These are phyloP conservation scores for Hortaea werneckii DNA, from an alignment of 2,329 filamentous ascomycete species.

Conservation along the genomic window DNA sequence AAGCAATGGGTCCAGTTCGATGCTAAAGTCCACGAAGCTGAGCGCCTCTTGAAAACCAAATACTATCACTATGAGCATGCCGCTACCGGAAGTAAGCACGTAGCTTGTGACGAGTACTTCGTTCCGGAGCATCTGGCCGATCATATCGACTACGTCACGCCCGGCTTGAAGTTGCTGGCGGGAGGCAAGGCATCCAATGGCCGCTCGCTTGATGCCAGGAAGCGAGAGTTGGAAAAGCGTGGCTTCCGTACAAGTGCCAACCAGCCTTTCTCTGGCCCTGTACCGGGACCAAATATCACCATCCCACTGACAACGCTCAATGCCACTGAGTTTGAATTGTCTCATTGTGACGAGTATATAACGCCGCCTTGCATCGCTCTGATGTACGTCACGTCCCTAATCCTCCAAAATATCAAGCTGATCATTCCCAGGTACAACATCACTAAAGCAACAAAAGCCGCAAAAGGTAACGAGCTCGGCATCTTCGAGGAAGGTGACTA, in stretches of 20 bases:
- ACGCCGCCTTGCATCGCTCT: conserved; percentile 33
- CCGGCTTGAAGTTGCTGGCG: conserved; percentile 40
- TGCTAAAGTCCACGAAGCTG: conserved; percentile 29
- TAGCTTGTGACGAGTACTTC: conserved; percentile 38
- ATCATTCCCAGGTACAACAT: conserved; percentile 32
- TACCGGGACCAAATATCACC: conserved; percentile 1
- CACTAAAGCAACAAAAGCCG: conserved; percentile 25
- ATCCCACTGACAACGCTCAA: background rate
- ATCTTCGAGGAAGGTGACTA: conserved; percentile 38
- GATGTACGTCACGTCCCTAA: background rate
- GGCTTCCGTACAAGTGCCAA: background rate
- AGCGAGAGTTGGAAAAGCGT: conserved; percentile 10
- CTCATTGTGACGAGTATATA: conserved; percentile 13
- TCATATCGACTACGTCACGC: conserved; percentile 49
- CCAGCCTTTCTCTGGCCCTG: background rate
- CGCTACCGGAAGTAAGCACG: conserved; percentile 33
- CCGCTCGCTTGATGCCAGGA: background rate
- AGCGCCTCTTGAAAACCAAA: conserved; percentile 36
- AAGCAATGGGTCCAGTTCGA: conserved; percentile 37
- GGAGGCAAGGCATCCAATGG: conserved; percentile 6
- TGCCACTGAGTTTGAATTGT: background rate
- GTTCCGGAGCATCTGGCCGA: conserved; percentile 37
- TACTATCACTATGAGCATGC: conserved; percentile 52
- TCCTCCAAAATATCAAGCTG: too few species aligned
- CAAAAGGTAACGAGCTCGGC: conserved; percentile 33